These are phyloP conservation scores for Barnettozyma sp. DNA, from an alignment of 805 yeast genomes.

Conservation along the genomic window DNA sequence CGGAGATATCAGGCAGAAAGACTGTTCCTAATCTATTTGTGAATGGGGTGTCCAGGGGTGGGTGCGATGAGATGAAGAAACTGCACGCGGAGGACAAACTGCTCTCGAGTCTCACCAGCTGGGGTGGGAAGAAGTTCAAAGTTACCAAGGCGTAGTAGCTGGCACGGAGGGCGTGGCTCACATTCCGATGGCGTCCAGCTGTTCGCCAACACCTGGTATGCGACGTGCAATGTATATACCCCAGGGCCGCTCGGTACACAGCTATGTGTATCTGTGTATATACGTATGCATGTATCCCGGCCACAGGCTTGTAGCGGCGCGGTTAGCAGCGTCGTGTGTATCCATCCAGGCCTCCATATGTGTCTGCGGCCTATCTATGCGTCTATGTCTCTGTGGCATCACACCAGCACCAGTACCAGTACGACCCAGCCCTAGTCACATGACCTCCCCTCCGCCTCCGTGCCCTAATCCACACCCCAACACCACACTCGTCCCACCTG, in stretches of 20 bases:
- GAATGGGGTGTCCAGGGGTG: constrained; percentile 74
- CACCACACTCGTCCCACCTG: too few relatives aligned
- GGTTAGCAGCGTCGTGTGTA: too few relatives aligned
- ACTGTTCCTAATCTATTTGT: constrained; percentile 91
- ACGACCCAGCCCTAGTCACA: constrained; percentile 4
- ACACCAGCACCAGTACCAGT: too few relatives aligned
- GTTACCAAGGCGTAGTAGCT: constrained; percentile 43
- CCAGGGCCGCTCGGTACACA: too few relatives aligned
- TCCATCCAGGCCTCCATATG: neutral
- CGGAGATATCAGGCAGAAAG: constrained; percentile 59
- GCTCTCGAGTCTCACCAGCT: constrained; percentile 42
- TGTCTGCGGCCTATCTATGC: neutral
- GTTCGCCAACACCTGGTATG: too few relatives aligned
- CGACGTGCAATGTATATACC: too few relatives aligned
- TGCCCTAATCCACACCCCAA: constrained; percentile 1
- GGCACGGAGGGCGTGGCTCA: too few relatives aligned
- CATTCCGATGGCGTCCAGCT: too few relatives aligned
- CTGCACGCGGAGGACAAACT: constrained; percentile 55
- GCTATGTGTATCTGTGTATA: too few relatives aligned
- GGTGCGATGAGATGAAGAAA: constrained; percentile 70
- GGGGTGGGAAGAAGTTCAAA: constrained; percentile 53
- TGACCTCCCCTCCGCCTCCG: neutral
- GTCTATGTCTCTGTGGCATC: neutral
- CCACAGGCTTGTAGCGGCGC: too few relatives aligned
- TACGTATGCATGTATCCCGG: too few relatives aligned